phyloP scores from a whole-genome alignment of 495 filamentous ascomycete genomes.

The Trichoderma orchidacearum region DNA sequence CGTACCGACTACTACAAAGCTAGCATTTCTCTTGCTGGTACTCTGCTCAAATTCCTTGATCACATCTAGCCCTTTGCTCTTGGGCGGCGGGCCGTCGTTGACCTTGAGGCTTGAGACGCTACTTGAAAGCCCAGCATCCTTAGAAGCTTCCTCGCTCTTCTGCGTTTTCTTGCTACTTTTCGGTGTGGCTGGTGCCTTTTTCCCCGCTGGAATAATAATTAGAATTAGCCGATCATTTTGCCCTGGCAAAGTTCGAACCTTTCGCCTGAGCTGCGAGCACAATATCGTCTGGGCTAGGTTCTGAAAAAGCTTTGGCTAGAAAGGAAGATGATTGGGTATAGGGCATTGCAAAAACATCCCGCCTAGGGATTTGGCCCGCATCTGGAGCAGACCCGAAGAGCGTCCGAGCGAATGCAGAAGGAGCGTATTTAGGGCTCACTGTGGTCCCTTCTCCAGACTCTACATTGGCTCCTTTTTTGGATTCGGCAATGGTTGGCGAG shows the following conservation, averaged over 20 bases:
- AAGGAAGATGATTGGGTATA: slow-evolving; percentile 27
- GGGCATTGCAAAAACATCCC: slow-evolving; percentile 34
- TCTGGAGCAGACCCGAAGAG: slow-evolving; percentile 39
- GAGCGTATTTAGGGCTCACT: slow-evolving; percentile 10
- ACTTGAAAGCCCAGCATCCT: slow-evolving; percentile 15
- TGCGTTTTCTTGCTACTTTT: slow-evolving; percentile 18
- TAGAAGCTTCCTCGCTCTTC: slow-evolving; percentile 11
- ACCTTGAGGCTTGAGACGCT: slow-evolving; percentile 48
- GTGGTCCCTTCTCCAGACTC: neutral
- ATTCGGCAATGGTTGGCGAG: neutral
- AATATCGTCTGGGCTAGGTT: slow-evolving; percentile 88
- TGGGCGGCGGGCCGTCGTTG: slow-evolving; percentile 56
- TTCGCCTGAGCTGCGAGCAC: slow-evolving; percentile 79
- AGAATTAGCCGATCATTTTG: slow-evolving; percentile 23
- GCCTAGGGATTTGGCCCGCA: slow-evolving; percentile 19
- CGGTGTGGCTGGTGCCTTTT: slow-evolving; percentile 21
- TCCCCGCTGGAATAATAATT: slow-evolving; percentile 29
- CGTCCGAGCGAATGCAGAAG: slow-evolving; percentile 56
- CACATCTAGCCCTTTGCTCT: slow-evolving; percentile 80
- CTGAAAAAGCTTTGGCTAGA: slow-evolving; percentile 55
- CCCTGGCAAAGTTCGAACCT: slow-evolving; percentile 51
- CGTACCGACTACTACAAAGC: slow-evolving; percentile 90
- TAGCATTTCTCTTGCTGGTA: slow-evolving; percentile 67
- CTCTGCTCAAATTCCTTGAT: slow-evolving; percentile 65
- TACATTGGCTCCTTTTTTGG: neutral